These are phyloP conservation scores for Malus hybrid DNA, from an alignment of 331 rosid genomes.

Conservation along the genomic window DNA sequence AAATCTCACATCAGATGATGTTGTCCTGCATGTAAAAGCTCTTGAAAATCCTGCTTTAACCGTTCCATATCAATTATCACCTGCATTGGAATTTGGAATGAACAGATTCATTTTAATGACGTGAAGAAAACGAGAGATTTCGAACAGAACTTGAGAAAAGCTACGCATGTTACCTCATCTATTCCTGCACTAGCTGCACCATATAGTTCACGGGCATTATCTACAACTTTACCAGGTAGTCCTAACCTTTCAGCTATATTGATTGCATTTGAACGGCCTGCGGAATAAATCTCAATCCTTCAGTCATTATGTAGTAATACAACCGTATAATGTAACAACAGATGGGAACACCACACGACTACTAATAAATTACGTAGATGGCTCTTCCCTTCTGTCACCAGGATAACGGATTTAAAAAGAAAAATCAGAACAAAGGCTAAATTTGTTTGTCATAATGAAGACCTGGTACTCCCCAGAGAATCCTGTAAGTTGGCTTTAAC, in stretches of 20 bases:
- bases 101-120: background rate
- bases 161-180: conserved; percentile 58
- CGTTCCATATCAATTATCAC: conserved; percentile 85
- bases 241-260: conserved; percentile 90
- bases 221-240: conserved; percentile 55
- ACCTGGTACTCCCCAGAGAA: conserved; percentile 99
- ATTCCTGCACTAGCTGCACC: conserved; percentile 95
- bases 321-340: background rate
- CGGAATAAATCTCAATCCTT: conserved; percentile 9
- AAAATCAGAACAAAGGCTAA: background rate
- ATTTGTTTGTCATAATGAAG: conserved; percentile 2
- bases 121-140: background rate
- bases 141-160: background rate
- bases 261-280: conserved; percentile 94
- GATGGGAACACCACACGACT: background rate
- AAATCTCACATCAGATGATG: conserved; percentile 59
- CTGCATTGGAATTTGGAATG: conserved; percentile 37
- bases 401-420: background rate
- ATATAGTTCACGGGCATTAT: conserved; percentile 65
- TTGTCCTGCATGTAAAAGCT: conserved; percentile 43
- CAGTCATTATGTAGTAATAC: background rate
- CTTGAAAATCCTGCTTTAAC: conserved; percentile 61
- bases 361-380: background rate
- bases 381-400: background rate
- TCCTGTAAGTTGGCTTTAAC: conserved; percentile 87